phyloP scores from a whole-genome alignment of 768 basidiomycete species.

The Suillus tomentosus region DNA sequence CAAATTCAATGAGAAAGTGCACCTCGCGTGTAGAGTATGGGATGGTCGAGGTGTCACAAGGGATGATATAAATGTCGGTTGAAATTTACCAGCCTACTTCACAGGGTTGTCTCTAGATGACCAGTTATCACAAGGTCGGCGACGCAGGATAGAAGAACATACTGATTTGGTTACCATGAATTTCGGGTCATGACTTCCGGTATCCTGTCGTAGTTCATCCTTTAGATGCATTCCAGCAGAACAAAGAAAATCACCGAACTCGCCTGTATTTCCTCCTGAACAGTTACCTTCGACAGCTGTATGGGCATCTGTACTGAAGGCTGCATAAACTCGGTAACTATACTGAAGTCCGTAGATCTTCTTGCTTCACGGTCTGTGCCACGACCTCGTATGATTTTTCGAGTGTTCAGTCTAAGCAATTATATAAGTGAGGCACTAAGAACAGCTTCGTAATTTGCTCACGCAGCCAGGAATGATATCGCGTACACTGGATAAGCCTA shows the following conservation, averaged over 20 bases:
- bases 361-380: conserved; percentile 49
- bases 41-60: background rate
- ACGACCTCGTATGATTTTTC: conserved; percentile 51
- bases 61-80: background rate
- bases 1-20: background rate
- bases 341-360: conserved; percentile 30
- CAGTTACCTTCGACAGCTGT: conserved; percentile 4
- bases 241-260: background rate
- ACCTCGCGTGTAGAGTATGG: background rate
- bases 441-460: conserved; percentile 22
- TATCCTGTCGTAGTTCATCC: background rate
- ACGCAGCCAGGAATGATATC: conserved; percentile 69
- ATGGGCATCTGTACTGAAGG: conserved; percentile 11
- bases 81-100: background rate
- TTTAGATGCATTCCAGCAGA: background rate
- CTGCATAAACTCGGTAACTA: conserved; percentile 17
- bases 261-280: background rate
- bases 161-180: background rate
- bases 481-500: conserved; percentile 49
- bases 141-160: background rate
- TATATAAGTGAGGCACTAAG: conserved; percentile 16
- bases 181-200: background rate
- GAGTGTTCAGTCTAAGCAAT: conserved; percentile 56
- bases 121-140: background rate
- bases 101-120: background rate